Conservation (phyloP, 2,329 filamentous ascomycete genomes). For the Pseudocercospora fuligena region DNA sequence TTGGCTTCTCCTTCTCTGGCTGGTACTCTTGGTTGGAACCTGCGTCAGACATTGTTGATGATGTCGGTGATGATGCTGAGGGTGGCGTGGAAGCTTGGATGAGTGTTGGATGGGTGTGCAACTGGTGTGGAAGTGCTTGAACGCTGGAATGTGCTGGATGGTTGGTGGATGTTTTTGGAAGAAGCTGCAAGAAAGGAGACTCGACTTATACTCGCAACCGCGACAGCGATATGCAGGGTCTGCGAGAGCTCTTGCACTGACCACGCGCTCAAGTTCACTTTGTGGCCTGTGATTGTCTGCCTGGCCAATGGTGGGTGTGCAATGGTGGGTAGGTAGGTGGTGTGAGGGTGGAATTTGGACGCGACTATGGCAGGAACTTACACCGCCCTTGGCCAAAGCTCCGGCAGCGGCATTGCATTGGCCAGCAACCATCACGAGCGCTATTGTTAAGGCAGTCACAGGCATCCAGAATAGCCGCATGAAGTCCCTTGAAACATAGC, state of each 20-base stretch:
- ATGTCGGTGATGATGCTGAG: not conserved
- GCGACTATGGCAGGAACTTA: not conserved
- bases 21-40: slow-evolving; percentile 8
- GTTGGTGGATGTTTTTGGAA: slow-evolving; percentile 7
- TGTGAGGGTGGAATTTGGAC: not conserved
- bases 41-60: slow-evolving; percentile 3
- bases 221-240: slow-evolving; percentile 9
- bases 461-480: not conserved
- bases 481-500: not conserved
- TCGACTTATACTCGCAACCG: not conserved
- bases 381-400: slow-evolving; percentile 4
- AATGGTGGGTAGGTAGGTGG: not conserved
- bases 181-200: slow-evolving; percentile 2
- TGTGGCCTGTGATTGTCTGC: not conserved
- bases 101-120: slow-evolving; percentile 1
- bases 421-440: slow-evolving; percentile 2
- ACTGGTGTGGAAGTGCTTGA: not conserved
- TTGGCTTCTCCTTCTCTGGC: not conserved
- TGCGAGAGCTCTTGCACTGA: slow-evolving; percentile 1
- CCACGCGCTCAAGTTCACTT: not conserved
- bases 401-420: not conserved
- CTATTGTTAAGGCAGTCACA: slow-evolving; percentile 6
- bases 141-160: not conserved
- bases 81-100: not conserved
- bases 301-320: slow-evolving; percentile 1